A percentile compares a stretch with the other conserved stretches of the same genome.
phyloP scores from a whole-genome alignment of 805 yeast genomes.

The Teunomyces stri region DNA sequence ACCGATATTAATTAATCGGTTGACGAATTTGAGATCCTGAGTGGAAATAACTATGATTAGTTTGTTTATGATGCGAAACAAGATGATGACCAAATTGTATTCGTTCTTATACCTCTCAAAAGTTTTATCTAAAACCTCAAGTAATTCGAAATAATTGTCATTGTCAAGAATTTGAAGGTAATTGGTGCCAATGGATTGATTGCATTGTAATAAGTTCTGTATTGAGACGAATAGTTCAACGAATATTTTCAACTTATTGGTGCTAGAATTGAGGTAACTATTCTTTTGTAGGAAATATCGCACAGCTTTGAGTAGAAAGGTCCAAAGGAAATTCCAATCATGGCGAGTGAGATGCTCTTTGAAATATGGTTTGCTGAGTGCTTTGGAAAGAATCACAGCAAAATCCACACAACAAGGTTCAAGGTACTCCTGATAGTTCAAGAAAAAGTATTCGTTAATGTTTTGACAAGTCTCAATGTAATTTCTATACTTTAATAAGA shows the following conservation, averaged over 20 bases:
- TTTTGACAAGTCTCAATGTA: constrained; percentile 16
- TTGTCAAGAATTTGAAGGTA: constrained; percentile 17
- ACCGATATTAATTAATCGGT: constrained; percentile 39
- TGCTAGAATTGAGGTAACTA: constrained; percentile 1
- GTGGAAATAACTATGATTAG: constrained; percentile 42
- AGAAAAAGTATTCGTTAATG: constrained; percentile 17
- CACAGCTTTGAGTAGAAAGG: constrained; percentile 22
- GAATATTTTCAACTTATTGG: constrained; percentile 19
- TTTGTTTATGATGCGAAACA: constrained; percentile 46
- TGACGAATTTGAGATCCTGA: constrained; percentile 34
- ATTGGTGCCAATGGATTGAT: constrained; percentile 14
- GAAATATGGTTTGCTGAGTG: constrained; percentile 24
- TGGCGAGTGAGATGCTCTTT: constrained; percentile 29
- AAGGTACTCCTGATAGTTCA: constrained; percentile 12
- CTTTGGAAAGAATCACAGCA: constrained; percentile 16
- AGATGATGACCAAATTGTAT: constrained; percentile 17
- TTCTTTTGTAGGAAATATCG: constrained; percentile 10
- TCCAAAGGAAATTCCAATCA: constrained; percentile 25
- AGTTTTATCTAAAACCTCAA: constrained; percentile 16
- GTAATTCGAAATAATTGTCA: constrained; percentile 17
- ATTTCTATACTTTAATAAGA: constrained; percentile 20
- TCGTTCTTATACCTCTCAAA: constrained; percentile 21
- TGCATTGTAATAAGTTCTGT: constrained; percentile 21
- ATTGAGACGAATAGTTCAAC: constrained; percentile 19
- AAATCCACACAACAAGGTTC: constrained; percentile 26